Percentiles rank a stretch among this genome's conserved stretches.
Conservation (phyloP, 257 asterid genomes). For the Solanum peruvianum region DNA sequence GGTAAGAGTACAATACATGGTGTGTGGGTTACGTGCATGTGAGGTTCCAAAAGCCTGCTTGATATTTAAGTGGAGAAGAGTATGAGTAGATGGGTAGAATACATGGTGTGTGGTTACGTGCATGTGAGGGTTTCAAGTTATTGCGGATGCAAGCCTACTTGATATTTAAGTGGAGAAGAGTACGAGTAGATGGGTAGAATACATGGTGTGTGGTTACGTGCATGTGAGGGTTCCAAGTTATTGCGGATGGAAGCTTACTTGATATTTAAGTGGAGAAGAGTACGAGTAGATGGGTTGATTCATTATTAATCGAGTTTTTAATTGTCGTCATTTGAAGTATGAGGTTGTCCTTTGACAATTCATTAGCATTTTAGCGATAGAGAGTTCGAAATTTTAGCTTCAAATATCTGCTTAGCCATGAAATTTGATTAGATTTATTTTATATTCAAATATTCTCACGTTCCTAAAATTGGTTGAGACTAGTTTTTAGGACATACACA, state of each 20-base stretch:
- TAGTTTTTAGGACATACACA: no score
- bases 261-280: background rate
- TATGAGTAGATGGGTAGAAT: background rate
- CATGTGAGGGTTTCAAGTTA: no score
- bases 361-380: background rate
- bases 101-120: no score
- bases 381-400: background rate
- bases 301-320: background rate
- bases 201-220: background rate
- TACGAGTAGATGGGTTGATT: background rate
- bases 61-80: background rate
- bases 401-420: rapidly evolving
- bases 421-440: background rate
- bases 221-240: background rate
- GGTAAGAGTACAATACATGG: background rate
- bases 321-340: background rate
- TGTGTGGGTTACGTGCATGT: background rate
- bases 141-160: no score
- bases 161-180: no score
- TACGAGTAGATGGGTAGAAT: no score
- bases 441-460: background rate
- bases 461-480: background rate
- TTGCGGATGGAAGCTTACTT: background rate
- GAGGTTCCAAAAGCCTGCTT: background rate
- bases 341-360: background rate